Base-by-base conservation (phyloP, 2,329 filamentous ascomycete genomes). In the Xylaria sp. region DNA sequence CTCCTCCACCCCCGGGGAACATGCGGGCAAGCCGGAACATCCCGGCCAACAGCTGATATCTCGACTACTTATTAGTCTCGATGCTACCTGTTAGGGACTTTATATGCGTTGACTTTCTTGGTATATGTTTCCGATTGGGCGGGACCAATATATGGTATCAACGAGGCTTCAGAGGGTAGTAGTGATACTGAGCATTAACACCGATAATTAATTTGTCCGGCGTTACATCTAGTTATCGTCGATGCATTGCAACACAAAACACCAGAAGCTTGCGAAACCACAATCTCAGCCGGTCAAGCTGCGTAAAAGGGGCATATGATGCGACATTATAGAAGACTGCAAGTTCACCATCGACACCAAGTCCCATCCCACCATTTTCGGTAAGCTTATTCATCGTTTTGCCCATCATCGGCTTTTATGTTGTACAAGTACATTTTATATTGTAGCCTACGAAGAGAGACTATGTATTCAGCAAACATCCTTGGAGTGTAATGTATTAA, bases 371-470 rank as follows among this genome's bases (percentile, higher is more conserved):
- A 10, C n/a, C 56, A 25, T 57, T 57, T 53, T 60, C 57, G 48
- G 60, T 63, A 20, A 61, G 41, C 30, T 32, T 28, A 15, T 57
- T 32, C 20, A 64, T 61, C 13, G 25, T 46, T 34, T 52, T 25
- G 46, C 52, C 34, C 64, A 53, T 25, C 13, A 28, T 48, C 12
- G 39, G 12, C 23, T 52, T 28, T 46, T n/a, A 41, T 39, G n/a
- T n/a, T n/a, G n/a, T n/a, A n/a, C n/a, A n/a, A n/a, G n/a, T n/a
- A n/a, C n/a, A n/a, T n/a, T n/a, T n/a, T n/a, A n/a, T n/a, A n/a
- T n/a, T n/a, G n/a, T 82, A 46, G 84, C 84, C 53, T 92, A 91
- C 79, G 13, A 88, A 91, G 78, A 81, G 57, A 9, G 85, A 85
- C 74, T 85, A 89, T 48, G 73, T 78, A 48, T 39, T 77, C 32